phyloP scores from a whole-genome alignment of 331 rosid species.

The Malus hybrid region DNA sequence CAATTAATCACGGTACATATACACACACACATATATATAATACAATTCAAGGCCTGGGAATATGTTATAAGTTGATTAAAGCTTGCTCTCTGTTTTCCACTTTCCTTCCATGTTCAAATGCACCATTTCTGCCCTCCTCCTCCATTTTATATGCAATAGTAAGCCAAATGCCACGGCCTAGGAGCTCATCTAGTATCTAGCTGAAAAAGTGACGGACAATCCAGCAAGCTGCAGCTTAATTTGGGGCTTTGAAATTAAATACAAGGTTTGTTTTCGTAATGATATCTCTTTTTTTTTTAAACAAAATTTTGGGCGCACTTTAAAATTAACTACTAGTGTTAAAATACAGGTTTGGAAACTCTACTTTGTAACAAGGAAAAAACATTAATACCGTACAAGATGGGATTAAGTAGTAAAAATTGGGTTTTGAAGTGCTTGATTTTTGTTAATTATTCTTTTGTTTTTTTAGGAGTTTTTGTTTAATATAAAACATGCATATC shows the following conservation, averaged over 20 bases:
- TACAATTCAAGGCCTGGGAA: background rate
- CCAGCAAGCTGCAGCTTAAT: background rate
- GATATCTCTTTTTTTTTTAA: background rate
- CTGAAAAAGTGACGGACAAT: background rate
- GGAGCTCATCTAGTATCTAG: background rate
- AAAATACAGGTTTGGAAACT: background rate
- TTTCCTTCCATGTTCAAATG: conserved; percentile 24
- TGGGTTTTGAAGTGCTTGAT: background rate
- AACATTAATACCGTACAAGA: no score
- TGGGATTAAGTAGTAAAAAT: background rate
- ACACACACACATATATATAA: background rate
- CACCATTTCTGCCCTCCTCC: conserved; percentile 3
- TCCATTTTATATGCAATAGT: conserved; percentile 5
- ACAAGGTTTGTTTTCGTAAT: conserved; percentile 16
- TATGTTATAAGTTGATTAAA: background rate
- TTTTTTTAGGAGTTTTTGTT: background rate
- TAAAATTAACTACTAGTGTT: background rate
- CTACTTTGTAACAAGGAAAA: background rate
- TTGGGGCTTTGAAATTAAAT: conserved; percentile 7
- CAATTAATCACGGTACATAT: no score
- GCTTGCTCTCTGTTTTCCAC: background rate
- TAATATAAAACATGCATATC: background rate
- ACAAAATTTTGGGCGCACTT: background rate
- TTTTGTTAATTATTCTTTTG: background rate
- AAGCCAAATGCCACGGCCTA: conserved; percentile 15